phyloP scores from a whole-genome alignment of 1,284 basidiomycete genomes.

The Psilocybe mexicana region DNA sequence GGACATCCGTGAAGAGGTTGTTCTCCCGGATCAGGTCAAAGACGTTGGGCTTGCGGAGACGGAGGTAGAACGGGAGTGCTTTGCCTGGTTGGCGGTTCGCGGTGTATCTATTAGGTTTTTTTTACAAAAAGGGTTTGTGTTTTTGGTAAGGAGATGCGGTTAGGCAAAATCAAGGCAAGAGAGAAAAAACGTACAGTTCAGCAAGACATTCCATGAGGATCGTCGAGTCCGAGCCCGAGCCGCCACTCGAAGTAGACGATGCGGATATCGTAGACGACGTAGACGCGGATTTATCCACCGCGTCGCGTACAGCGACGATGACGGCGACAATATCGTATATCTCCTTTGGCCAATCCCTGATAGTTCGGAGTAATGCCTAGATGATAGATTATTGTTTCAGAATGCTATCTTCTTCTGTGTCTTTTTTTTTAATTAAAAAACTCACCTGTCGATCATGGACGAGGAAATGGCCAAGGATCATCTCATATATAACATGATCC shows the following conservation, averaged over 20 bases:
- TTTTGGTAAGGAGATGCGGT: no score
- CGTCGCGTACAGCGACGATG: slow-evolving; percentile 84
- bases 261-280: slow-evolving; percentile 44
- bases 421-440: background rate
- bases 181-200: slow-evolving; percentile 64
- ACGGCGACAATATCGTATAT: slow-evolving; percentile 90
- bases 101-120: slow-evolving; percentile 59
- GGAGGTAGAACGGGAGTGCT: slow-evolving; percentile 88
- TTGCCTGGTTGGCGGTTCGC: slow-evolving; percentile 91
- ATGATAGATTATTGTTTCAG: background rate
- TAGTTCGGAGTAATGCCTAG: slow-evolving; percentile 75
- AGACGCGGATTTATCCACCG: slow-evolving; percentile 68
- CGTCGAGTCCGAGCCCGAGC: slow-evolving; percentile 28
- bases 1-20: slow-evolving; percentile 93
- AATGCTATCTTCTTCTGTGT: background rate
- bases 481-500: slow-evolving; percentile 88
- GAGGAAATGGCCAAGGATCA: slow-evolving; percentile 90
- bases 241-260: slow-evolving; percentile 27
- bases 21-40: slow-evolving; percentile 95
- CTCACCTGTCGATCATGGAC: slow-evolving; percentile 72
- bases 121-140: no score
- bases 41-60: slow-evolving; percentile 84
- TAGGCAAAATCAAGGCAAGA: no score
- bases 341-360: slow-evolving; percentile 87
- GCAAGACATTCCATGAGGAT: slow-evolving; percentile 91